These are phyloP conservation scores for Bothriochloa decipiens DNA, from an alignment of 176 grass and related monocot species.

Conservation along the genomic window DNA sequence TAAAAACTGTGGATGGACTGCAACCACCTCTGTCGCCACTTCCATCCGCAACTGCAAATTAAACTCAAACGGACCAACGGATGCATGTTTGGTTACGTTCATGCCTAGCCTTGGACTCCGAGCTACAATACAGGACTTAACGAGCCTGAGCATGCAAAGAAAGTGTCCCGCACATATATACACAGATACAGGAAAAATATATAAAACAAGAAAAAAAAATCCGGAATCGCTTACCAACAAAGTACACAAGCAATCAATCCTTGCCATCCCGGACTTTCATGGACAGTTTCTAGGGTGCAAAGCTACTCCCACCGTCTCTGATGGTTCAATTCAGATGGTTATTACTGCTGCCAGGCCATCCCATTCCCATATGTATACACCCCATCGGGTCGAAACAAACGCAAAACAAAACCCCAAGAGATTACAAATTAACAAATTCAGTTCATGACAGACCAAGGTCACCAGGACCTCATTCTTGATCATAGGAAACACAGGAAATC, in stretches of 20 bases:
- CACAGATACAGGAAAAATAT: not conserved
- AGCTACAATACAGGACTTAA: not conserved
- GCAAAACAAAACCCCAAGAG: not conserved
- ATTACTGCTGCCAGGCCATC: not conserved
- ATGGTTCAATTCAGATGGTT: conserved; percentile 10
- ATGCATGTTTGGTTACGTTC: no score
- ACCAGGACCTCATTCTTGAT: conserved; percentile 6
- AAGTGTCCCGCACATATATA: not conserved
- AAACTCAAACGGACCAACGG: no score
- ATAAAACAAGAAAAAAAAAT: not conserved
- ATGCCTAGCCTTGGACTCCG: no score
- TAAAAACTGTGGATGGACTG: not conserved
- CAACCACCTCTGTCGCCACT: no score
- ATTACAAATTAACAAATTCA: conserved; percentile 30
- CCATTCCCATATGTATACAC: conserved; percentile 11
- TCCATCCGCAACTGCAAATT: no score
- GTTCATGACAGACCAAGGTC: conserved; percentile 27
- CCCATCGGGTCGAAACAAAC: conserved; percentile 25
- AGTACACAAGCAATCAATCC: not conserved
- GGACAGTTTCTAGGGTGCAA: not conserved
- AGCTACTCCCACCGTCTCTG: conserved; percentile 25
- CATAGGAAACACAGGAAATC: conserved; percentile 30
- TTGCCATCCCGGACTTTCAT: not conserved
- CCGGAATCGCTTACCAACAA: not conserved
- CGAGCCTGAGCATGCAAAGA: not conserved